Evolutionary conservation across 805 yeast species (phyloP).

Genomic region (Metschnikowia vanudenii): DNA sequence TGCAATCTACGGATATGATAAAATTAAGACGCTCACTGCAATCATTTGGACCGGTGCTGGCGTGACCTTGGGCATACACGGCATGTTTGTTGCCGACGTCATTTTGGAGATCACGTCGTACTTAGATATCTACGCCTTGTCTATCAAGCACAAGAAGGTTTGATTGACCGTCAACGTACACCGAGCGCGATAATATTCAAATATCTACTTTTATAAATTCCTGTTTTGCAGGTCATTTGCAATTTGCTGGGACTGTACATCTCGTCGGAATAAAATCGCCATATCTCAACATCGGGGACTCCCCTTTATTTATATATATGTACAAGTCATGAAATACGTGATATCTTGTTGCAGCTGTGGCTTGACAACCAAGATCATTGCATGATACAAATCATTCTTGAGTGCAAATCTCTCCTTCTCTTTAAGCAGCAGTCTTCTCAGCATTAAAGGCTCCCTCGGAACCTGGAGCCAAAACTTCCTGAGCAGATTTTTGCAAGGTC

Average conservation of each 20-base stretch:
- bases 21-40: constrained; percentile 45
- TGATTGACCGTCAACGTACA: neutral
- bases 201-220: neutral
- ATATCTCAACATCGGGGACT: constrained; percentile 8
- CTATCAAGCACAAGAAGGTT: constrained; percentile 74
- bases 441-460: constrained; percentile 45
- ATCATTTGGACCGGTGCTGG: constrained; percentile 68
- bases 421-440: constrained; percentile 29
- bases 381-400: constrained; percentile 12
- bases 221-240: neutral
- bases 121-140: constrained; percentile 81
- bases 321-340: constrained; percentile 23
- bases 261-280: neutral
- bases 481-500: constrained; percentile 75
- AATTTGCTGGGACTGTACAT: neutral
- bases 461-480: constrained; percentile 71
- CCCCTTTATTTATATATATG: constrained; percentile 17
- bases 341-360: constrained; percentile 2
- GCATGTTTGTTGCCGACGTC: constrained; percentile 71
- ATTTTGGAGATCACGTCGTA: constrained; percentile 76
- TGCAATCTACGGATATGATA: constrained; percentile 36
- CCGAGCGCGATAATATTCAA: neutral
- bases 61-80: constrained; percentile 63
- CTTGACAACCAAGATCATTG: constrained; percentile 2
- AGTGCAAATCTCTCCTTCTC: neutral